A percentile compares a stretch with the other conserved stretches of the same genome.
Conservation (phyloP, 768 basidiomycete genomes). For the Suillus fuscotomentosus region DNA sequence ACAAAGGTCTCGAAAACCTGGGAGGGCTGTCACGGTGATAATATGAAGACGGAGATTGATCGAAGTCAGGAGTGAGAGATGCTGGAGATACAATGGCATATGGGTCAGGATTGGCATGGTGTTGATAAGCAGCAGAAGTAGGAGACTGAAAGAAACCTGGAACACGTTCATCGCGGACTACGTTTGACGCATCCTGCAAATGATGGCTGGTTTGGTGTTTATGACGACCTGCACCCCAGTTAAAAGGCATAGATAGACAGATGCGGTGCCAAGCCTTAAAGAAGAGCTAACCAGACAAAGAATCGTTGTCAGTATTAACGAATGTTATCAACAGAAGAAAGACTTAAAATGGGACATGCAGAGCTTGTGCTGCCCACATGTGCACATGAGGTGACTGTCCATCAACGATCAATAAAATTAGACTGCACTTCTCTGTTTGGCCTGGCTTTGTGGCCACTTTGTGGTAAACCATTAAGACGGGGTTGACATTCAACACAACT, state of each 20-base stretch:
- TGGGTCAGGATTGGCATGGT: conserved; percentile 3
- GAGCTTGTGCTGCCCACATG: conserved; percentile 1
- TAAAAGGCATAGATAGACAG: conserved; percentile 14
- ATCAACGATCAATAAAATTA: not conserved
- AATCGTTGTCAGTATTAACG: not conserved
- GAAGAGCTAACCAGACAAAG: conserved; percentile 5
- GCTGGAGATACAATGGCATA: conserved; percentile 7
- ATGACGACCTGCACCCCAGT: conserved; percentile 12
- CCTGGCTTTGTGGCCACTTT: not conserved
- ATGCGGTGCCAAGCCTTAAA: not conserved
- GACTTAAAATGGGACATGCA: conserved; percentile 5
- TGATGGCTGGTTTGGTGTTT: conserved; percentile 1
- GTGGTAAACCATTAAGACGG: not conserved
- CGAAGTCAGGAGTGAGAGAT: conserved; percentile 6
- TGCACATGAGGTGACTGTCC: not conserved
- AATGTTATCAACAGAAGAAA: not conserved
- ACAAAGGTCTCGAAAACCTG: conserved; percentile 17
- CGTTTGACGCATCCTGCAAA: not conserved
- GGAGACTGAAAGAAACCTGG: conserved; percentile 6
- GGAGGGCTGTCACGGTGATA: not conserved
- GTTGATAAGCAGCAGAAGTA: not conserved
- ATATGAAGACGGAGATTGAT: conserved; percentile 7
- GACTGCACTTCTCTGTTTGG: not conserved
- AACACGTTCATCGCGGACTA: conserved; percentile 1
- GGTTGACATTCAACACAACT: not conserved